These are phyloP conservation scores for Blastobotrys buckinghamii DNA, from an alignment of 1,139 yeast species.

Conservation along the genomic window DNA sequence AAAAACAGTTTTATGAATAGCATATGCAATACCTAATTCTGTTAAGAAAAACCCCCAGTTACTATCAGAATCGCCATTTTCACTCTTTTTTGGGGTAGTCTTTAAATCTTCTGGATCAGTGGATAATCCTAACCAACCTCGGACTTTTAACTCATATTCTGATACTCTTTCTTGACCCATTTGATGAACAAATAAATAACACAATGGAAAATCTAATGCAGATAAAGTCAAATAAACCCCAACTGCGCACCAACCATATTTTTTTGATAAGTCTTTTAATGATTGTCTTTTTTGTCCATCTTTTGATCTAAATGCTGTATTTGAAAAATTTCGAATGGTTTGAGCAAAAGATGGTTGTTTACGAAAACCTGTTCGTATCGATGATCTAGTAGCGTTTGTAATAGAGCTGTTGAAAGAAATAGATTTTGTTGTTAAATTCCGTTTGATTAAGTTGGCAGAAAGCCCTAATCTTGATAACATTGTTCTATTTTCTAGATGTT, in stretches of 20 bases:
- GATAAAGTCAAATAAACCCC: conserved; percentile 75
- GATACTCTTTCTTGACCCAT: conserved; percentile 77
- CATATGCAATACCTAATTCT: conserved; percentile 87
- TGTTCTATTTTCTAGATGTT: too few species aligned
- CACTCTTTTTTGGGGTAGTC: conserved; percentile 17
- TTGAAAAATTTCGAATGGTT: too few species aligned
- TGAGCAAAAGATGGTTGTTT: too few species aligned
- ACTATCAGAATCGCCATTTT: conserved; percentile 6
- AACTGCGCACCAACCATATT: conserved; percentile 87
- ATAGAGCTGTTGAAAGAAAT: too few species aligned
- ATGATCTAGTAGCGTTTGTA: too few species aligned
- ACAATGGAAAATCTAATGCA: conserved; percentile 72
- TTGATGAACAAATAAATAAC: conserved; percentile 76
- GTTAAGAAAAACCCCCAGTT: conserved; percentile 45
- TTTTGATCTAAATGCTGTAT: conserved; percentile 1
- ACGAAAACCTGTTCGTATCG: too few species aligned
- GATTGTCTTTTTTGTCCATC: conserved; percentile 1
- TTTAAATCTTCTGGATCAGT: conserved; percentile 27
- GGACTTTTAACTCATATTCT: conserved; percentile 55
- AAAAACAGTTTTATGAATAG: conserved; percentile 77
- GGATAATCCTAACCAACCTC: conserved; percentile 37
- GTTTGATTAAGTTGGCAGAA: too few species aligned
- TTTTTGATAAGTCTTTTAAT: conserved; percentile 65
- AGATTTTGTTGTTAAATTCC: too few species aligned
- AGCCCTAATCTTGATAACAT: too few species aligned